Evolutionary conservation across 78 protist genomes (phyloP).

Genomic region (Chrysochromulina tobinii): DNA sequence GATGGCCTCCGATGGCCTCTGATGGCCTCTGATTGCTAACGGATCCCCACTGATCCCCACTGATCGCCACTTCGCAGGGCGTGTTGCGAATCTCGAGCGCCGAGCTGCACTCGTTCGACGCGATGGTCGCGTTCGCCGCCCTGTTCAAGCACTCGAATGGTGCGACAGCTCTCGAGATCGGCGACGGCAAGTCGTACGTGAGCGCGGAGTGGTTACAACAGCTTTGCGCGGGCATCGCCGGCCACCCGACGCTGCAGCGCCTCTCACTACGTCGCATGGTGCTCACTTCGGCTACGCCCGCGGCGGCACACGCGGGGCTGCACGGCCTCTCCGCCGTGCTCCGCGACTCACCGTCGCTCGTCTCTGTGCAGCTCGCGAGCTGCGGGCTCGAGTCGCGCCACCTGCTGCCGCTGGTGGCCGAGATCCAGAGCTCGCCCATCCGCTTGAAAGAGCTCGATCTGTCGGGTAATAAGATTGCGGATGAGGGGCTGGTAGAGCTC

Average conservation of each 20-base stretch:
- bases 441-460: not conserved
- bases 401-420: not conserved
- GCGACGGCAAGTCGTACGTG: not conserved
- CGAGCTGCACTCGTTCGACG: not conserved
- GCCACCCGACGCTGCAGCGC: not conserved
- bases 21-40: too few species aligned
- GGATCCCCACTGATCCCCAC: too few species aligned
- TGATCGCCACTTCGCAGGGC: not conserved
- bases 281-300: not conserved
- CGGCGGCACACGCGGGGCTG: not conserved
- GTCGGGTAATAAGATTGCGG: not conserved
- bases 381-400: slow-evolving; percentile 4
- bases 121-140: not conserved
- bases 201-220: not conserved
- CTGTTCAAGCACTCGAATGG: not conserved
- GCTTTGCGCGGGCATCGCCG: not conserved
- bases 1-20: too few species aligned
- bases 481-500: not conserved
- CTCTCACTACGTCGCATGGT: not conserved
- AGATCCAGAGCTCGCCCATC: not conserved
- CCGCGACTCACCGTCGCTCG: not conserved
- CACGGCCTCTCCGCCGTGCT: not conserved
- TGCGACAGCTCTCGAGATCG: not conserved
- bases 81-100: not conserved
- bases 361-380: not conserved